phyloP scores from a whole-genome alignment of 192 early-diverging fungal species.

The Backusella mclennaniae region DNA sequence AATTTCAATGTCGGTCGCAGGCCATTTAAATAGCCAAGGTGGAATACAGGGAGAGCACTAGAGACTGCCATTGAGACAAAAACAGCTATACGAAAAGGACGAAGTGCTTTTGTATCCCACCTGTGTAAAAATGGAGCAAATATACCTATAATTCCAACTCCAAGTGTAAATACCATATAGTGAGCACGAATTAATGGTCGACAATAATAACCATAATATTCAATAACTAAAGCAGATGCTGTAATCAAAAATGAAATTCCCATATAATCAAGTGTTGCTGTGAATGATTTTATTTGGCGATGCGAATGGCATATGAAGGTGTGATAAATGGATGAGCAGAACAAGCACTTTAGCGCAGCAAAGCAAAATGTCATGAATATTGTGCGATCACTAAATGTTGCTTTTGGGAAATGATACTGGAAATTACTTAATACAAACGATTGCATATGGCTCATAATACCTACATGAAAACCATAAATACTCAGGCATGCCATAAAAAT shows the following conservation, averaged over 20 bases:
- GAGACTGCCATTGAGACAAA: conserved; percentile 53
- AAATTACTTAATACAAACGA: background rate
- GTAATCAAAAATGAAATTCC: conserved; percentile 63
- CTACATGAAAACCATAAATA: conserved; percentile 35
- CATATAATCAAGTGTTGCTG: conserved; percentile 61
- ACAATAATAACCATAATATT: conserved; percentile 62
- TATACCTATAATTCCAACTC: conserved; percentile 47
- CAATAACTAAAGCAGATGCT: conserved; percentile 52
- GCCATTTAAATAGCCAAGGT: conserved; percentile 47
- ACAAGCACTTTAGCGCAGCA: conserved; percentile 55
- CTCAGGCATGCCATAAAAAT: conserved; percentile 30
- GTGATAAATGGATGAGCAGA: conserved; percentile 59
- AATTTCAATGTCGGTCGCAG: conserved; percentile 41
- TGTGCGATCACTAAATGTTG: conserved; percentile 36
- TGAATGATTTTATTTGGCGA: conserved; percentile 48
- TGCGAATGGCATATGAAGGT: conserved; percentile 59
- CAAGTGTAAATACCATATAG: conserved; percentile 50
- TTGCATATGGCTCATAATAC: background rate
- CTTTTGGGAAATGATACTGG: conserved; percentile 33
- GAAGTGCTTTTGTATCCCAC: conserved; percentile 50
- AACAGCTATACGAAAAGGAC: conserved; percentile 52
- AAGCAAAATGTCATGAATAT: conserved; percentile 55
- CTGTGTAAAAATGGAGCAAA: conserved; percentile 51
- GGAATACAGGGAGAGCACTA: conserved; percentile 48
- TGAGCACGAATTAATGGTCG: conserved; percentile 29